phyloP scores from a whole-genome alignment of 1,139 yeast species.

The Suhomyces panamericanus region DNA sequence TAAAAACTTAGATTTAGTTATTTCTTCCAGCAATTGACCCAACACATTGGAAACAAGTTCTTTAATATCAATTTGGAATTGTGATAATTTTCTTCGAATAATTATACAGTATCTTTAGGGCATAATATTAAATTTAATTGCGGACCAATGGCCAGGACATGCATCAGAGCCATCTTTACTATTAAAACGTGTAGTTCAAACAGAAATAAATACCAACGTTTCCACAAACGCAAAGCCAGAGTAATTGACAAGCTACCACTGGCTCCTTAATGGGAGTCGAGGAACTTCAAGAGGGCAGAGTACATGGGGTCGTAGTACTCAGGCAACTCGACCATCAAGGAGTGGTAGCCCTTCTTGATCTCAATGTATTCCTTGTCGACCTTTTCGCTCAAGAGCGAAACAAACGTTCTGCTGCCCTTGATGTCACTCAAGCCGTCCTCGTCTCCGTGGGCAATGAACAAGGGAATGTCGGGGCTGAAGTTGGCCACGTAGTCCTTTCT shows the following conservation, averaged over 20 bases:
- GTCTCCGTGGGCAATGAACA: constrained; percentile 36
- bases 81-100: too few relatives aligned
- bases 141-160: too few relatives aligned
- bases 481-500: constrained; percentile 42
- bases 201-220: neutral
- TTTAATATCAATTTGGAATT: too few relatives aligned
- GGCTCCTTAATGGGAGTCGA: constrained; percentile 1
- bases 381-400: constrained; percentile 32
- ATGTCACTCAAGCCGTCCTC: constrained; percentile 53
- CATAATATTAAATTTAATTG: too few relatives aligned
- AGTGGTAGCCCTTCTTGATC: constrained; percentile 43
- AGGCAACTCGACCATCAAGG: constrained; percentile 41
- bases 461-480: constrained; percentile 44
- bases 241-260: too few relatives aligned
- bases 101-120: too few relatives aligned
- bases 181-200: neutral
- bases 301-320: constrained; percentile 2
- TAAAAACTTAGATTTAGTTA: too few relatives aligned
- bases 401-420: constrained; percentile 52
- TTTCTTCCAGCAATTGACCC: too few relatives aligned
- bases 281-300: neutral
- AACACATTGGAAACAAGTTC: too few relatives aligned
- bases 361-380: constrained; percentile 30
- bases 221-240: neutral
- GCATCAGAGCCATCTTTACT: too few relatives aligned